Evolutionary conservation across 208 protist genomes (phyloP).

Genomic region (Trypanosoma mega): DNA sequence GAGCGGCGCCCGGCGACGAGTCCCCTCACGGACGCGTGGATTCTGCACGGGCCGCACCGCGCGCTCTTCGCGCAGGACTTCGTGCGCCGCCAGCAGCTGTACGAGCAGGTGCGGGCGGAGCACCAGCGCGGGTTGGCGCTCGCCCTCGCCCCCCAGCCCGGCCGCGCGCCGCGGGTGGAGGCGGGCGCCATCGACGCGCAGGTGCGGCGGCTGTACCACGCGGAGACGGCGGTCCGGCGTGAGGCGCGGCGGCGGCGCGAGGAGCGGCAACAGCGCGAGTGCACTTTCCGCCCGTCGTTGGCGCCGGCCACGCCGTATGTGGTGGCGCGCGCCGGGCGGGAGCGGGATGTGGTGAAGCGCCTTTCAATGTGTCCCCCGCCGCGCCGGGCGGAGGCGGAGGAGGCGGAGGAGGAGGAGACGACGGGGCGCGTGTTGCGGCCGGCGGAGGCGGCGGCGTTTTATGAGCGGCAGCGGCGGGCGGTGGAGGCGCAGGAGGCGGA

Average conservation of each 20-base stretch:
- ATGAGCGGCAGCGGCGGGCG: constrained; percentile 45
- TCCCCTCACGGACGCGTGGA: constrained; percentile 61
- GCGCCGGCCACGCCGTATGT: constrained; percentile 65
- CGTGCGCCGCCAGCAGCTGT: constrained; percentile 64
- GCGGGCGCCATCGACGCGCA: constrained; percentile 34
- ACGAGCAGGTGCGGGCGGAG: constrained; percentile 58
- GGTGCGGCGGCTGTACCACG: constrained; percentile 61
- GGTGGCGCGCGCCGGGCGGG: constrained; percentile 30
- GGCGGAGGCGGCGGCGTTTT: constrained; percentile 51
- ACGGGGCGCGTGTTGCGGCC: background rate
- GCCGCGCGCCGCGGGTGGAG: constrained; percentile 16
- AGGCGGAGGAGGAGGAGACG: constrained; percentile 10
- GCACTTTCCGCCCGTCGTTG: constrained; percentile 61
- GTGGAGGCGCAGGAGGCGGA: constrained; percentile 29
- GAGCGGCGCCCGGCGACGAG: constrained; percentile 61
- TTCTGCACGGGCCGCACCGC: constrained; percentile 65
- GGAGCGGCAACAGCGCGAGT: constrained; percentile 31
- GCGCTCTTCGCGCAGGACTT: constrained; percentile 70
- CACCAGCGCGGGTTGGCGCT: constrained; percentile 28
- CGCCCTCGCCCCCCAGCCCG: constrained; percentile 18
- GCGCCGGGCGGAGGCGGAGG: constrained; percentile 5
- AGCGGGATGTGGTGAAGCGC: constrained; percentile 69
- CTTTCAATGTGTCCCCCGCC: constrained; percentile 23
- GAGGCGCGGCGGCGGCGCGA: constrained; percentile 33
- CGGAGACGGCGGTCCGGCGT: constrained; percentile 23